Evolutionary conservation across 495 filamentous ascomycete species (phyloP).

Genomic region (Xylaria sp.): DNA sequence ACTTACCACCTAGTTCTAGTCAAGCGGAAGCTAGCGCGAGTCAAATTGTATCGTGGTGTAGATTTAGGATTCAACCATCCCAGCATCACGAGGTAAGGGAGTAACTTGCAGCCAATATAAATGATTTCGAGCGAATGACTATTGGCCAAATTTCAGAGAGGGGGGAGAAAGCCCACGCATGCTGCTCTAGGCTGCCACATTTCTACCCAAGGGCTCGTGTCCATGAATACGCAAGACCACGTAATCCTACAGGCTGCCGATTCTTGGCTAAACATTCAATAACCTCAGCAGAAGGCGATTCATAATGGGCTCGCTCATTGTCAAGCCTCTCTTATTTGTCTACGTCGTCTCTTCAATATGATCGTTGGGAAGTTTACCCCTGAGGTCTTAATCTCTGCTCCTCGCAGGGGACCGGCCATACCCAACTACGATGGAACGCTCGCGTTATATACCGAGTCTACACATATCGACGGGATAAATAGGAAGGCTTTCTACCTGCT

Average conservation of each 20-base stretch:
- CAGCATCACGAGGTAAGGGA: background rate
- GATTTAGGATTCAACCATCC: background rate
- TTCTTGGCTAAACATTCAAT: background rate
- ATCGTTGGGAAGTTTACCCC: slow-evolving; percentile 34
- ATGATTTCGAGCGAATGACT: background rate
- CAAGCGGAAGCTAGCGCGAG: background rate
- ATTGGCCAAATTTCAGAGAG: background rate
- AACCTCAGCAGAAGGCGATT: background rate
- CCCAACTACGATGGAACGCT: slow-evolving; percentile 40
- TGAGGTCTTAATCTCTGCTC: slow-evolving; percentile 32
- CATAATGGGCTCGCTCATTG: background rate
- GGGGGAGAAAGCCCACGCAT: background rate
- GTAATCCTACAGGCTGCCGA: background rate
- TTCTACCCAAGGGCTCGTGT: background rate
- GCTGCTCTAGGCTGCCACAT: slow-evolving; percentile 19
- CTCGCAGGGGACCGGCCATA: slow-evolving; percentile 26
- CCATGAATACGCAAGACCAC: slow-evolving; percentile 3
- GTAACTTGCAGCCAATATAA: background rate
- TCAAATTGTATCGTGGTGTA: background rate
- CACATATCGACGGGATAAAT: slow-evolving; percentile 32
- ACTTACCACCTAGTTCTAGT: background rate
- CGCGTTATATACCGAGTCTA: slow-evolving; percentile 37
- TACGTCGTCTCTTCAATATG: slow-evolving; percentile 16
- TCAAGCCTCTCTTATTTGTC: background rate
- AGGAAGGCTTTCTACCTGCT: slow-evolving; percentile 33